Evolutionary conservation across 1,284 basidiomycete genomes (phyloP).

Genomic region (Irpex sp.): DNA sequence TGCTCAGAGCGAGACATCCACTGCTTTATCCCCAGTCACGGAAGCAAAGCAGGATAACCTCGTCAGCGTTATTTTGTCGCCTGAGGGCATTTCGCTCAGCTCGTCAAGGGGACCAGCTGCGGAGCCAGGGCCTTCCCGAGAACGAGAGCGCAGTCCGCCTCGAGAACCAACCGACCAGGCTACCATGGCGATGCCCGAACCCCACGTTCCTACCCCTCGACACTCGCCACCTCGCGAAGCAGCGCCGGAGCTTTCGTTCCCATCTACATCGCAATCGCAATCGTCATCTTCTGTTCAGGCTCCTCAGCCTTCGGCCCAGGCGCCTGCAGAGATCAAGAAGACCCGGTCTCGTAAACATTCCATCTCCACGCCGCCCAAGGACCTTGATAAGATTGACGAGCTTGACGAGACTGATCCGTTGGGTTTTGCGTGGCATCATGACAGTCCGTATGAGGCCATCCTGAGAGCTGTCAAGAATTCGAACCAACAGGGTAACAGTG

Average conservation of each 20-base stretch:
- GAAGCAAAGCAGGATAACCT: neutral
- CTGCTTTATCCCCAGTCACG: neutral
- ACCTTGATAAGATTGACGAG: constrained; percentile 70
- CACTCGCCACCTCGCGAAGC: constrained; percentile 20
- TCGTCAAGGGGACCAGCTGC: neutral
- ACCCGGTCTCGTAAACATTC: constrained; percentile 23
- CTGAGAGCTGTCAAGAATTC: constrained; percentile 10
- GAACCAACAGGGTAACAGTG: constrained; percentile 5
- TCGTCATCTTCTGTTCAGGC: constrained; percentile 8
- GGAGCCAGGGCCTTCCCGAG: constrained; percentile 4
- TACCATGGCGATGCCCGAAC: constrained; percentile 25
- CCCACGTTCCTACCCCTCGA: constrained; percentile 17
- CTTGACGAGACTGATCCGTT: constrained; percentile 69
- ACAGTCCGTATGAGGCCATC: constrained; percentile 65
- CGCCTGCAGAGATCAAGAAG: constrained; percentile 16
- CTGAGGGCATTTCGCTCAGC: neutral
- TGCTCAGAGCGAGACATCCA: constrained; percentile 1
- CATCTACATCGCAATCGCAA: neutral
- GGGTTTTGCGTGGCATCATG: constrained; percentile 58
- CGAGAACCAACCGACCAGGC: neutral
- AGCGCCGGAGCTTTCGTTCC: constrained; percentile 13
- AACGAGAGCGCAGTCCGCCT: neutral
- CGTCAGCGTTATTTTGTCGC: neutral
- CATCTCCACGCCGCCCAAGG: constrained; percentile 26
- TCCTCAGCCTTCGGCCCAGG: constrained; percentile 2